Evolutionary conservation across 306 rosid species (phyloP), one percentile per base, ranked within the genome.

Genomic region (Vicia faba): DNA sequence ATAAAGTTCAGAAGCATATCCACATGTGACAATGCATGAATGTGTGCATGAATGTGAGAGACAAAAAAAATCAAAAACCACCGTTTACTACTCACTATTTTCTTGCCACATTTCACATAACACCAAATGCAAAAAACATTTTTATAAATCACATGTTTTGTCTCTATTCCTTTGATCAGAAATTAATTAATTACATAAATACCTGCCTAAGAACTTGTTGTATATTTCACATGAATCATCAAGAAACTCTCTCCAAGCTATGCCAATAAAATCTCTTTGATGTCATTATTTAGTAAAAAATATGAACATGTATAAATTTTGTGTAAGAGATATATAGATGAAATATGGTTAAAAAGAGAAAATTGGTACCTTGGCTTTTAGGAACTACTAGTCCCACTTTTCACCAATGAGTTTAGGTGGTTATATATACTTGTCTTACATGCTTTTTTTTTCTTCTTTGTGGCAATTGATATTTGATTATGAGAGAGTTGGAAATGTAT

Each of bases 121-220:
- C 10, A 31, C 40, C 44, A 45, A 64, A 77, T 69, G 35, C 72
- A 59, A 53, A 78, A 59, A 53, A 60, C 7, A 25, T n/a, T 4
- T 66, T 61, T 35, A 55, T 44, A n/a, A 70, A 60, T 81, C 82
- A 82, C 83, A 74, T 66, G 69, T 66, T 70, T 70, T 74, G 78
- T 44, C 65, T 50, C 41, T 57, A 28, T 57, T 19, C 35, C 35
- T 10, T 64, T 72, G 11, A 26, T 55, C 20, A 28, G 41, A 69
- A 7, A 64, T 10, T 25, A 63, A 44, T 15, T 14, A 64, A 74
- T 49, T 4, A 15, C 57, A 54, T 70, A 55, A 55, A 55, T 55
- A 81, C 85, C 85, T 81, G 74, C 49, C 40, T 62, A 19, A 46
- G 25, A 62, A 29, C 3, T 61, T 72, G 44, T 8, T 4, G 54